Evolutionary conservation across 78 protist species (phyloP), one percentile per base, ranked within the genome.

Genomic region (Chrysochromulina tobinii): DNA sequence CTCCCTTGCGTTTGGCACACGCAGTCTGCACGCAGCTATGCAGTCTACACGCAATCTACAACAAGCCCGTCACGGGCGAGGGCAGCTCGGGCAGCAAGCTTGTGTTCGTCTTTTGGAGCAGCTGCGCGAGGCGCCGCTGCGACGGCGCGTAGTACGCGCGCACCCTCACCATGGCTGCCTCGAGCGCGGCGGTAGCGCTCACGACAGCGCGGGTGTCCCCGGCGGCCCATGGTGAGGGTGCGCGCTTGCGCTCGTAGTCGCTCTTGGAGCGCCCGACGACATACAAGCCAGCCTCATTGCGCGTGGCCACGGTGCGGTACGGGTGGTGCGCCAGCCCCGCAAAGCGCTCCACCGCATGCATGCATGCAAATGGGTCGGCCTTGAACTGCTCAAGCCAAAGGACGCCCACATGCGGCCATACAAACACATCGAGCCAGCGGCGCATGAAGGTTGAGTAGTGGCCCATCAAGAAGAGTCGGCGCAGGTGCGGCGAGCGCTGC

Each of bases 331-430:
- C 27, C 83, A 75, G 25, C 15, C 83, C 58, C 7, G 25, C 23
- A 59, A 59, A 59, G 25, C 21, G 12, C 83, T 75, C 25, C 57
- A 75, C 57, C 83, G 83, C 83, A 2, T 12, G 18, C 83, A 75
- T 1, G 51, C 58, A 50, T 3, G 12, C 58, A 57, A 75, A 75
- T 4, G 83, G 83, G 57, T 75, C 83, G 38, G 8, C 2, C 83
- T 75, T 75, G 83, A 75, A 75, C 72, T 66, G 72, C 25, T 68
- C 77, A 12, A 75, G 27, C 83, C 83, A 75, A 11, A 50, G 58
- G 57, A 75, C 58, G 23, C 83, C 27, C 58, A 75, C 8, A 1
- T 50, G 83, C 3, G 20, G 12, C 12, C 27, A 3, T 2, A 3
- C 27, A 8, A 75, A 27, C 6, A 18, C 27, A 11, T 4, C 12